Evolutionary conservation across 2,329 filamentous ascomycete species (phyloP).

Genomic region (Colletotrichum cordylinicola): DNA sequence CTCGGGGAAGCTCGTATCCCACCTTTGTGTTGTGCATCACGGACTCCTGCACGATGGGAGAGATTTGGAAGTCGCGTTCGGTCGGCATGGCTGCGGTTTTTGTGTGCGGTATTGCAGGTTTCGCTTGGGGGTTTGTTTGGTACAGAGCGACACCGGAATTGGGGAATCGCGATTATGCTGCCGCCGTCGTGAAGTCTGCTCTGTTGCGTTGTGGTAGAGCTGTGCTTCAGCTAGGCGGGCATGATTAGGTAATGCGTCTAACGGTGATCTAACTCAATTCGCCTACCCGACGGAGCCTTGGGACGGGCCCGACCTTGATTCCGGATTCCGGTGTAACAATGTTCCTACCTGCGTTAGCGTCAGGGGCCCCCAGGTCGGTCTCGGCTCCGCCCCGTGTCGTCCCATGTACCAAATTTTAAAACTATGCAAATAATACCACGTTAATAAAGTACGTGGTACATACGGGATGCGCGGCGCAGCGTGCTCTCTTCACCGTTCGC

Average conservation of each 20-base stretch:
- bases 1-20: slow-evolving; percentile 27
- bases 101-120: not conserved
- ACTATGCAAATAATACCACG: slow-evolving; percentile 11
- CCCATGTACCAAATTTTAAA: slow-evolving; percentile 5
- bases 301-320: not conserved
- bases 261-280: not conserved
- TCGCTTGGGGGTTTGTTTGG: not conserved
- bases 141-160: not conserved
- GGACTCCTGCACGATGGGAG: slow-evolving; percentile 79
- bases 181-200: not conserved
- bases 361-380: not conserved
- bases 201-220: not conserved
- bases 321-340: not conserved
- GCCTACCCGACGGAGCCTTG: not conserved
- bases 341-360: not conserved
- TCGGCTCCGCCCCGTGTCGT: slow-evolving; percentile 13
- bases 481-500: slow-evolving; percentile 1
- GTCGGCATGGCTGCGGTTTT: slow-evolving; percentile 61
- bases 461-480: not conserved
- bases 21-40: slow-evolving; percentile 84
- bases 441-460: not conserved
- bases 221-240: not conserved
- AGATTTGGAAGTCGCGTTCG: slow-evolving; percentile 77
- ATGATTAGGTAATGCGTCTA: slow-evolving; percentile 6
- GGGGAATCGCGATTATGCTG: not conserved